These are phyloP conservation scores for Orychophragmus violaceus DNA, from an alignment of 345 rosid species.

Conservation along the genomic window DNA sequence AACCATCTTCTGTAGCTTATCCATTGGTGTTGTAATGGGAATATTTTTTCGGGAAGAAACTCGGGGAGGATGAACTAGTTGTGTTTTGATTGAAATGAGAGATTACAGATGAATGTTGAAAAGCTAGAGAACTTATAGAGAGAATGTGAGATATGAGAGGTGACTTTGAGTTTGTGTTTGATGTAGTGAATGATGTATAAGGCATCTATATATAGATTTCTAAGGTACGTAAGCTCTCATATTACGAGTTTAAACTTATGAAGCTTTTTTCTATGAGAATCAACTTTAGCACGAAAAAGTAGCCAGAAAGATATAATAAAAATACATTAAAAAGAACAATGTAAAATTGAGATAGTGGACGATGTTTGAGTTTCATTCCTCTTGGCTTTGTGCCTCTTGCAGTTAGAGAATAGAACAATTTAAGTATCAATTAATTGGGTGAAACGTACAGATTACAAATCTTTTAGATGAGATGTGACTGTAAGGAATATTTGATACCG, in stretches of 20 bases:
- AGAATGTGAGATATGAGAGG: not conserved
- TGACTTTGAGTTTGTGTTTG: constrained; percentile 8
- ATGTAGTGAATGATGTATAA: not conserved
- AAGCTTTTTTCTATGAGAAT: not conserved
- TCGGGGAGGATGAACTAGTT: not conserved
- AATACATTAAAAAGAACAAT: not conserved
- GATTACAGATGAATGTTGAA: not conserved
- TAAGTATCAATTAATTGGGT: not conserved
- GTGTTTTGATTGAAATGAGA: not conserved
- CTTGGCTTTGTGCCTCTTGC: not conserved
- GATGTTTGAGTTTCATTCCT: not conserved
- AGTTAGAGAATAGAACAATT: constrained; percentile 13
- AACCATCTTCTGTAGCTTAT: constrained; percentile 46
- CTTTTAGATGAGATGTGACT: not conserved
- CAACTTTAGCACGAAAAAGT: not conserved
- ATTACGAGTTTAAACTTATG: not conserved
- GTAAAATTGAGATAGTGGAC: not conserved
- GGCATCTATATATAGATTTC: constrained; percentile 15
- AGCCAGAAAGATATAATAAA: not conserved
- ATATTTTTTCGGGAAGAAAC: not conserved
- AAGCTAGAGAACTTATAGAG: not conserved
- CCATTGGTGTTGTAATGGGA: constrained; percentile 32
- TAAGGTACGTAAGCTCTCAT: not conserved
- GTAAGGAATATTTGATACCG: constrained; percentile 4
- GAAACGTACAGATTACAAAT: not conserved